phyloP scores from a whole-genome alignment of 2,329 filamentous ascomycete species.

The Coniella lustricola region DNA sequence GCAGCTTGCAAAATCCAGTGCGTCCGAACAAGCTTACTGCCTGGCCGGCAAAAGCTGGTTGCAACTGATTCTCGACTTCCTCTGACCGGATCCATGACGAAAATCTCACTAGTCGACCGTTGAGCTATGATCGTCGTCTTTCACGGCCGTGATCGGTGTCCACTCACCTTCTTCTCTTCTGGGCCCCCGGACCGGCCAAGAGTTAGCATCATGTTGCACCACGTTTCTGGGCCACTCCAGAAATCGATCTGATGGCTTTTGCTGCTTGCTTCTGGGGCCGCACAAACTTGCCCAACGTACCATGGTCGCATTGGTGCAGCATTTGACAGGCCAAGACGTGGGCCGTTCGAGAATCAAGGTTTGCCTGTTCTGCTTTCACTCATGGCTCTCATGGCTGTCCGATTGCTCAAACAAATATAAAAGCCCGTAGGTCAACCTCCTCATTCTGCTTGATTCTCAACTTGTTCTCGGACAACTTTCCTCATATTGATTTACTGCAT shows the following conservation, averaged over 20 bases:
- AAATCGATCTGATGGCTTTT: neutral
- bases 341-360: slow-evolving; percentile 5
- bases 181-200: neutral
- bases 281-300: slow-evolving; percentile 1
- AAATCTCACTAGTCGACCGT: neutral
- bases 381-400: too few species aligned
- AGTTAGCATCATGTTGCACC: slow-evolving; percentile 9
- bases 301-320: neutral
- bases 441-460: slow-evolving; percentile 16
- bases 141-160: slow-evolving; percentile 5
- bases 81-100: neutral
- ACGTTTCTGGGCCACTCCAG: slow-evolving; percentile 1
- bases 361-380: neutral
- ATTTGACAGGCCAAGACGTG: slow-evolving; percentile 1
- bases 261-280: slow-evolving; percentile 2
- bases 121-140: slow-evolving; percentile 8
- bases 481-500: slow-evolving; percentile 16
- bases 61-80: too few species aligned
- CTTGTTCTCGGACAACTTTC: neutral
- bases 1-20: neutral
- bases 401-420: neutral
- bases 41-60: slow-evolving; percentile 3
- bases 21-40: slow-evolving; percentile 9
- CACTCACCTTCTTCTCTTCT: slow-evolving; percentile 1
- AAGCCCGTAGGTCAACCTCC: slow-evolving; percentile 3